Evolutionary conservation across 805 yeast species (phyloP).

Genomic region (Zygosaccharomyces bisporus): DNA sequence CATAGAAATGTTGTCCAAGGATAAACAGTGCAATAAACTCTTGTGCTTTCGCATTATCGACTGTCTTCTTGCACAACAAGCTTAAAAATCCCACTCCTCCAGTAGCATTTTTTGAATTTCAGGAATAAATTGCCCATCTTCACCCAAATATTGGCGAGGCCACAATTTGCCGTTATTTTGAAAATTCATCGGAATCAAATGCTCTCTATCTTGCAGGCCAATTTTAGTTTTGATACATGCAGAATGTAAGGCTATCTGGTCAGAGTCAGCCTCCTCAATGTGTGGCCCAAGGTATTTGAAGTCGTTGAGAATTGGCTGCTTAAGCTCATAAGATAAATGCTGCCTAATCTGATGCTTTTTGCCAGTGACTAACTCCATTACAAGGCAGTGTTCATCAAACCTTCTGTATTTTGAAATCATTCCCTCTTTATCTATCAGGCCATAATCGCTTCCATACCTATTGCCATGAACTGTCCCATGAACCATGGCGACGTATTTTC

Average conservation of each 20-base stretch:
- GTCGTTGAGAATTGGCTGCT: slow-evolving; percentile 35
- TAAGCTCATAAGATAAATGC: slow-evolving; percentile 27
- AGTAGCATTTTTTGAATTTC: slow-evolving; percentile 21
- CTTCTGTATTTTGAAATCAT: slow-evolving; percentile 20
- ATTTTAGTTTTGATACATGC: slow-evolving; percentile 33
- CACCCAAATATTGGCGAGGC: slow-evolving; percentile 25
- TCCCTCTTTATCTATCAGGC: slow-evolving; percentile 15
- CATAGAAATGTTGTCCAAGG: slow-evolving; percentile 36
- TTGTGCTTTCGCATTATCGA: slow-evolving; percentile 43
- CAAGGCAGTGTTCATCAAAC: slow-evolving; percentile 22
- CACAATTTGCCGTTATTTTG: slow-evolving; percentile 25
- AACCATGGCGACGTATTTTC: slow-evolving; percentile 38
- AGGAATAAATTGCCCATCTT: slow-evolving; percentile 25
- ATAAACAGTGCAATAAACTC: slow-evolving; percentile 42
- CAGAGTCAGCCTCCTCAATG: slow-evolving; percentile 6
- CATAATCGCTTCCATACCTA: slow-evolving; percentile 7
- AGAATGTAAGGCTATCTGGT: slow-evolving; percentile 41
- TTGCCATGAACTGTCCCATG: slow-evolving; percentile 6
- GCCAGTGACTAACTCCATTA: slow-evolving; percentile 39
- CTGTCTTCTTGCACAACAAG: slow-evolving; percentile 37
- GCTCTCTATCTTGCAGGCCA: slow-evolving; percentile 31
- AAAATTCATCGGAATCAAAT: slow-evolving; percentile 27
- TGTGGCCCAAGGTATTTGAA: slow-evolving; percentile 23
- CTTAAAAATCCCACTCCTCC: slow-evolving; percentile 19
- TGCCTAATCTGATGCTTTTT: slow-evolving; percentile 41